phyloP scores from a whole-genome alignment of 331 rosid genomes.

The Rosa hybrid region DNA sequence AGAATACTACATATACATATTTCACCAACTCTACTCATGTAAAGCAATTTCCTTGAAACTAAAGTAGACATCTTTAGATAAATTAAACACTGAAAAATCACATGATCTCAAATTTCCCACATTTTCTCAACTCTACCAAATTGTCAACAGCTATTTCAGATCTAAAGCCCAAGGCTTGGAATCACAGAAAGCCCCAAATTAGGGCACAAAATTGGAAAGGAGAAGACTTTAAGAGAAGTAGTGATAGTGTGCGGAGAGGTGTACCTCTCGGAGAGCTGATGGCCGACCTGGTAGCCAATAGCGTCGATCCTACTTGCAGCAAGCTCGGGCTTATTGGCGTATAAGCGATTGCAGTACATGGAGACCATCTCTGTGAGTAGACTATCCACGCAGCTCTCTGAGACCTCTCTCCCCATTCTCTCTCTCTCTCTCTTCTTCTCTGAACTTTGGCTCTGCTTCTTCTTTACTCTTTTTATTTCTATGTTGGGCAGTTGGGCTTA shows the following conservation, averaged over 20 bases:
- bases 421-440: neutral
- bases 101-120: neutral
- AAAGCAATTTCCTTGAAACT: neutral
- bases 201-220: neutral
- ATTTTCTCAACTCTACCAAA: neutral
- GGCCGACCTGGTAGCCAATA: conserved; percentile 97
- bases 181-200: neutral
- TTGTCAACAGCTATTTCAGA: conserved; percentile 11
- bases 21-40: neutral
- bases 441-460: neutral
- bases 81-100: neutral
- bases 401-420: conserved; percentile 81
- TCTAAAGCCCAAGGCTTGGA: conserved; percentile 23
- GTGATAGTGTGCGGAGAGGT: neutral
- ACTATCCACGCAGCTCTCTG: conserved; percentile 93
- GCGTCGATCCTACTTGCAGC: conserved; percentile 97
- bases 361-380: conserved; percentile 87
- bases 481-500: neutral
- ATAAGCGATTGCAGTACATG: conserved; percentile 77
- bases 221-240: neutral
- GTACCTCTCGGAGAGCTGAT: conserved; percentile 96
- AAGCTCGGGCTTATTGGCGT: conserved; percentile 86
- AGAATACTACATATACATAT: neutral
- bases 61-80: neutral
- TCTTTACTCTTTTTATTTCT: neutral